Evolutionary conservation across 768 basidiomycete genomes (phyloP).

Genomic region (Amanita molliuscula): DNA sequence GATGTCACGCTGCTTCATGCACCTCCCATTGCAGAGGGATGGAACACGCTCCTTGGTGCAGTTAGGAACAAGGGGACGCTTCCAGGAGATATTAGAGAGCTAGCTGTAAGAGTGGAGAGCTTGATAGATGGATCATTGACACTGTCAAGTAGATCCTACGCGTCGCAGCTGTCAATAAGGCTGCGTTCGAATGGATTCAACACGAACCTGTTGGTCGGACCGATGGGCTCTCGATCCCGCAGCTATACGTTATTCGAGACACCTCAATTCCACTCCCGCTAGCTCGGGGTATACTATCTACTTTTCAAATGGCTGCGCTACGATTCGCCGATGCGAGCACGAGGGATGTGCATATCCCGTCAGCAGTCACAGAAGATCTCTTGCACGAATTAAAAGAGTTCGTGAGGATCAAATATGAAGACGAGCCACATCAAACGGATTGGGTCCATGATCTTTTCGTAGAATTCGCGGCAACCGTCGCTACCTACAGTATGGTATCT

Average conservation of each 20-base stretch:
- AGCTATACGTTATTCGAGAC: slow-evolving; percentile 47
- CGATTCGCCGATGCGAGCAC: slow-evolving; percentile 55
- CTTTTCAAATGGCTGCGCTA: slow-evolving; percentile 41
- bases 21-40: slow-evolving; percentile 37
- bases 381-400: slow-evolving; percentile 20
- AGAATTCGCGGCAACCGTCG: slow-evolving; percentile 43
- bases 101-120: slow-evolving; percentile 27
- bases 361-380: slow-evolving; percentile 28
- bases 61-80: slow-evolving; percentile 37
- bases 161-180: slow-evolving; percentile 38
- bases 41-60: slow-evolving; percentile 39
- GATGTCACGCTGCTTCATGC: slow-evolving; percentile 40
- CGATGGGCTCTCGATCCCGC: slow-evolving; percentile 40
- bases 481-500: slow-evolving; percentile 61
- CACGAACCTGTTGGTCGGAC: slow-evolving; percentile 41
- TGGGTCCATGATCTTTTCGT: slow-evolving; percentile 36
- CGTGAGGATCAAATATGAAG: slow-evolving; percentile 4
- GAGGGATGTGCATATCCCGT: slow-evolving; percentile 31
- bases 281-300: slow-evolving; percentile 26
- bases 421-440: slow-evolving; percentile 11
- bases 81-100: slow-evolving; percentile 37
- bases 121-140: neutral
- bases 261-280: slow-evolving; percentile 30
- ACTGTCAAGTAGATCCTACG: slow-evolving; percentile 30
- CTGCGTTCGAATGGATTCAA: slow-evolving; percentile 47